These are phyloP conservation scores for Ustilago crameri DNA, from an alignment of 1,284 basidiomycete genomes.

Conservation along the genomic window DNA sequence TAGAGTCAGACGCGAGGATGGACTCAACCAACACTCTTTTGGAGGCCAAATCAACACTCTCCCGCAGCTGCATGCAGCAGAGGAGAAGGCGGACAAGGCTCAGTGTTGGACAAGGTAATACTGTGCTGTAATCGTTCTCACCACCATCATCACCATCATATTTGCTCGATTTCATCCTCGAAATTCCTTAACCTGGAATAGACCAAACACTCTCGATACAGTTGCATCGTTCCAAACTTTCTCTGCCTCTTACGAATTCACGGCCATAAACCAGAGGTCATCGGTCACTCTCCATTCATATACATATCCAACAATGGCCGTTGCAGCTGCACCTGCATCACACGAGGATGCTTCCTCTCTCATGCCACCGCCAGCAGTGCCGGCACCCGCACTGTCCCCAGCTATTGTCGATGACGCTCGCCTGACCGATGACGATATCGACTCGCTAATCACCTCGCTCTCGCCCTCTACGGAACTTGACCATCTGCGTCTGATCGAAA, in stretches of 20 bases:
- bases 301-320: neutral
- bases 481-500: slow-evolving; percentile 40
- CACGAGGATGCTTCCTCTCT: slow-evolving; percentile 11
- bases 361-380: slow-evolving; percentile 13
- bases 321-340: neutral
- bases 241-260: neutral
- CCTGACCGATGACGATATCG: slow-evolving; percentile 45
- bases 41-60: slow-evolving; percentile 21
- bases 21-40: slow-evolving; percentile 37
- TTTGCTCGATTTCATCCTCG: neutral
- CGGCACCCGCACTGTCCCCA: slow-evolving; percentile 1
- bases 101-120: neutral
- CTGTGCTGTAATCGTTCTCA: neutral
- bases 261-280: neutral
- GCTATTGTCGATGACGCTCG: slow-evolving; percentile 22
- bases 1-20: slow-evolving; percentile 4
- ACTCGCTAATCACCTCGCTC: slow-evolving; percentile 38
- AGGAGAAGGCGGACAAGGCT: neutral
- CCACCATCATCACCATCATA: slow-evolving; percentile 5
- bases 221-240: neutral
- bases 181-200: neutral
- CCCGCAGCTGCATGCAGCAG: slow-evolving; percentile 10
- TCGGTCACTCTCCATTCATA: neutral
- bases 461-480: slow-evolving; percentile 40
- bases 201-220: no score